Conservation (phyloP, 345 rosid genomes). For the Xanthoceras sorbifolium region DNA sequence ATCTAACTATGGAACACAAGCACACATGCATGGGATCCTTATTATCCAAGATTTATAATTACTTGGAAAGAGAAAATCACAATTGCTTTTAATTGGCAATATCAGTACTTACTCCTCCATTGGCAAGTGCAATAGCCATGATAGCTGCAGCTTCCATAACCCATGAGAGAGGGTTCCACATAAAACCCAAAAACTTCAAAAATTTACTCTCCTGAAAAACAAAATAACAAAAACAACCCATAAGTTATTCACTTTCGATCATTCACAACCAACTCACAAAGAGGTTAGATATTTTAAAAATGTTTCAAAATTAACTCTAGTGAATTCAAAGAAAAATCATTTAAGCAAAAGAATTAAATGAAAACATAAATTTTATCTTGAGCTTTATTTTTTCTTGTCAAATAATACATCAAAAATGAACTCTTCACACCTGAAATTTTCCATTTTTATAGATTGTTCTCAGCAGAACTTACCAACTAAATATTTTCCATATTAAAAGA, state of each 20-base stretch:
- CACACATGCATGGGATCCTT: too few species aligned
- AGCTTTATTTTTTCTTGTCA: too few species aligned
- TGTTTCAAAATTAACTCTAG: too few species aligned
- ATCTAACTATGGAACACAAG: not conserved
- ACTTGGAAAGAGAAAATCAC: too few species aligned
- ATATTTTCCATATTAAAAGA: not conserved
- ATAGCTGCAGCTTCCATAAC: constrained; percentile 81
- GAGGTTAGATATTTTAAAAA: too few species aligned
- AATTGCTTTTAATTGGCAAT: too few species aligned
- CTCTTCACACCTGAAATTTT: not conserved
- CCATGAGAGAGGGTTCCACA: constrained; percentile 85
- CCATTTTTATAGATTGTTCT: too few species aligned
- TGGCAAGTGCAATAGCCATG: constrained; percentile 77
- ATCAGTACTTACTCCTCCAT: constrained; percentile 55
- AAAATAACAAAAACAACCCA: constrained; percentile 1
- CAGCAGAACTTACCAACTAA: not conserved
- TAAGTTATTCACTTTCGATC: not conserved
- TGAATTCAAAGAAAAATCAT: too few species aligned
- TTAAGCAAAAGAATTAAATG: too few species aligned
- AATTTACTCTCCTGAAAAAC: constrained; percentile 57
- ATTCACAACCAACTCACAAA: constrained; percentile 1
- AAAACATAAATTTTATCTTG: too few species aligned
- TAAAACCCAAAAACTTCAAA: constrained; percentile 61
- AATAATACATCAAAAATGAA: not conserved
- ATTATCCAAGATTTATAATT: too few species aligned